These are phyloP conservation scores for Mortierella sp. DNA, from an alignment of 371 early-diverging fungal genomes.

Conservation along the genomic window DNA sequence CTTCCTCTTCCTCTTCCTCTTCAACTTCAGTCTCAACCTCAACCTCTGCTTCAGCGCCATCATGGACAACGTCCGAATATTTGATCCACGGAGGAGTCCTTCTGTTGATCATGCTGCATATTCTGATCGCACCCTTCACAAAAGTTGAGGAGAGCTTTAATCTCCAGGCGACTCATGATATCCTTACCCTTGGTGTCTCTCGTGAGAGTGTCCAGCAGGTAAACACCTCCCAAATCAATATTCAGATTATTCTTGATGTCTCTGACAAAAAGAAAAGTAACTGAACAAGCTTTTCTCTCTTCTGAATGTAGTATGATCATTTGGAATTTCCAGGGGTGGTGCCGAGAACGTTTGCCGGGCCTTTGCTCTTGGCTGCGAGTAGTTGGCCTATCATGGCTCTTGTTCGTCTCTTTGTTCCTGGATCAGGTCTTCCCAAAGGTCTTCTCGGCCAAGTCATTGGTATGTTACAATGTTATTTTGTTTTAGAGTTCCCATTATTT, in stretches of 20 bases:
- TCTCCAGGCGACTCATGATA: slow-evolving; percentile 92
- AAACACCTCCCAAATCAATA: slow-evolving; percentile 1
- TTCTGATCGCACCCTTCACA: slow-evolving; percentile 78
- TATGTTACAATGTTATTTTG: background rate
- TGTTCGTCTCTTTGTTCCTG: slow-evolving; percentile 23
- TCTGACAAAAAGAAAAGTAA: too few relatives aligned
- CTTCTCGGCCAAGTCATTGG: slow-evolving; percentile 43
- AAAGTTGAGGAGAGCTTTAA: slow-evolving; percentile 98
- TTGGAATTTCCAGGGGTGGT: slow-evolving; percentile 93
- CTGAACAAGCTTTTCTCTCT: slow-evolving; percentile 4
- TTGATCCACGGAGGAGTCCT: slow-evolving; percentile 30
- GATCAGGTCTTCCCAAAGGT: slow-evolving; percentile 33
- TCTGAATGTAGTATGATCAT: slow-evolving; percentile 74
- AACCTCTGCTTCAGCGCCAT: background rate
- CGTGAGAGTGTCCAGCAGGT: slow-evolving; percentile 51
- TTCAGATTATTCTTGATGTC: too few relatives aligned
- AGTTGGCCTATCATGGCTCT: slow-evolving; percentile 54
- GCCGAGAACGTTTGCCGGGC: slow-evolving; percentile 91
- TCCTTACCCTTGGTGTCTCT: slow-evolving; percentile 65
- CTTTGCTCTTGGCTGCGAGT: slow-evolving; percentile 63
- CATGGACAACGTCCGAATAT: slow-evolving; percentile 9
- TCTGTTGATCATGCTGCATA: slow-evolving; percentile 57
- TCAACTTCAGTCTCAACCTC: background rate
- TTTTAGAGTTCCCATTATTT: too few relatives aligned
- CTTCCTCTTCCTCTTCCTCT: slow-evolving; percentile 3